Evolutionary conservation across 2,329 filamentous ascomycete species (phyloP).

Genomic region (Ophioceras dolichostomum): DNA sequence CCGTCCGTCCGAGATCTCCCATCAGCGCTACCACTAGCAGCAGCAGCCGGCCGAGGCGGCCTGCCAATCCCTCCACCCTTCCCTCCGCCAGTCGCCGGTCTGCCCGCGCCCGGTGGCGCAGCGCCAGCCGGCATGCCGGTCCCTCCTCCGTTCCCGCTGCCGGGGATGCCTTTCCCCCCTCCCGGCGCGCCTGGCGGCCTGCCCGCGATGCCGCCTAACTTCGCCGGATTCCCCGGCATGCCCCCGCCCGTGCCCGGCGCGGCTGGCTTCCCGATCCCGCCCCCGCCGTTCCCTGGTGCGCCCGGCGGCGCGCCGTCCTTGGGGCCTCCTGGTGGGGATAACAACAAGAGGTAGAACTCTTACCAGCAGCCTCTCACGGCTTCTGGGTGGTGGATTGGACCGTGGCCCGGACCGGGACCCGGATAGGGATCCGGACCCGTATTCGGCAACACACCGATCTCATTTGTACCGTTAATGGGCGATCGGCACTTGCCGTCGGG

Average conservation of each 20-base stretch:
- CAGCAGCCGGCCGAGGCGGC: constrained; percentile 8
- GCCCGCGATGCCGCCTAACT: constrained; percentile 19
- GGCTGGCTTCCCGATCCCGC: constrained; percentile 23
- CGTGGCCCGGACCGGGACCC: too few relatives aligned
- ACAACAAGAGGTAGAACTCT: constrained; percentile 18
- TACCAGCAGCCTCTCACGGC: too few relatives aligned
- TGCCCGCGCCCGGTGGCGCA: constrained; percentile 12
- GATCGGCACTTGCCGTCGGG: too few relatives aligned
- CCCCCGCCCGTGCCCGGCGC: constrained; percentile 18
- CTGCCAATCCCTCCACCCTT: constrained; percentile 21
- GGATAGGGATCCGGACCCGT: too few relatives aligned
- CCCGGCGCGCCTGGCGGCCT: constrained; percentile 9
- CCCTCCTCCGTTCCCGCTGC: constrained; percentile 39
- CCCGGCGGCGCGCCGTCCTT: constrained; percentile 23
- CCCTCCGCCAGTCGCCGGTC: constrained; percentile 7
- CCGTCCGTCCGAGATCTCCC: too few relatives aligned
- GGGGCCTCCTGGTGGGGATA: constrained; percentile 3
- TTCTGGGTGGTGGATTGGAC: too few relatives aligned
- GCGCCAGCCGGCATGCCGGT: constrained; percentile 34
- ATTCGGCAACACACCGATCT: too few relatives aligned
- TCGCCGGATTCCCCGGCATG: constrained; percentile 26
- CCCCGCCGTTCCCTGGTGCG: constrained; percentile 20
- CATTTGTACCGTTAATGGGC: too few relatives aligned
- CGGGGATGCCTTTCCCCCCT: constrained; percentile 20
- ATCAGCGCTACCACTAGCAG: too few relatives aligned